Conservation (phyloP, 345 rosid species). For the Brassica carinata region DNA sequence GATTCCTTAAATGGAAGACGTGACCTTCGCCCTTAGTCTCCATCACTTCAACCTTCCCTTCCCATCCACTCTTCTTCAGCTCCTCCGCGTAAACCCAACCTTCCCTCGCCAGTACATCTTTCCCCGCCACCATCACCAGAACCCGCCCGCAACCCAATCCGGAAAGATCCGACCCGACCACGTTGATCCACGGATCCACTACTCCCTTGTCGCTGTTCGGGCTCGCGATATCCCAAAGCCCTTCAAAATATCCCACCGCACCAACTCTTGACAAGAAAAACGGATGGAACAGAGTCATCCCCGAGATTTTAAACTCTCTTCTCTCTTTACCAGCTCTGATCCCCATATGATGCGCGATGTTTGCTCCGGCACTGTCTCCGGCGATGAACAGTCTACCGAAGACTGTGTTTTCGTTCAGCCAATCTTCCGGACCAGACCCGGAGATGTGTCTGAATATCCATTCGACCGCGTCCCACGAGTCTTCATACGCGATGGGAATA, state of each 20-base stretch:
- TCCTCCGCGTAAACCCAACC: slow-evolving; percentile 41
- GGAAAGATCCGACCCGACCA: slow-evolving; percentile 22
- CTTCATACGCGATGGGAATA: slow-evolving; percentile 48
- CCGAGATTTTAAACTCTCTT: slow-evolving; percentile 4
- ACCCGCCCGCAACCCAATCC: slow-evolving; percentile 38
- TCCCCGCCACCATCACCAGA: slow-evolving; percentile 18
- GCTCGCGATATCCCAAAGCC: slow-evolving; percentile 36
- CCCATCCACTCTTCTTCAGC: slow-evolving; percentile 49
- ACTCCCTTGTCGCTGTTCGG: slow-evolving; percentile 40
- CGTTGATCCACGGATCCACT: slow-evolving; percentile 44
- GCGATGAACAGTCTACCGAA: slow-evolving; percentile 42
- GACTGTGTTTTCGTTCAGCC: slow-evolving; percentile 46
- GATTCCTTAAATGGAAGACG: slow-evolving; percentile 42
- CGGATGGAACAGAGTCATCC: slow-evolving; percentile 47
- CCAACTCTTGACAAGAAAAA: slow-evolving; percentile 42
- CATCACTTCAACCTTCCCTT: slow-evolving; percentile 39
- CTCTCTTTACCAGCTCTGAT: slow-evolving; percentile 33
- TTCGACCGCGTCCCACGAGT: slow-evolving; percentile 53
- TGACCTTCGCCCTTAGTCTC: slow-evolving; percentile 47
- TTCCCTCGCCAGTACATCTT: slow-evolving; percentile 39
- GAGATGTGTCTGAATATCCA: slow-evolving; percentile 45
- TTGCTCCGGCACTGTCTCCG: slow-evolving; percentile 55
- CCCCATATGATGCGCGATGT: slow-evolving; percentile 53
- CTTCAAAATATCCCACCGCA: background rate
- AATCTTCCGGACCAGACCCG: slow-evolving; percentile 41